Evolutionary conservation across 495 filamentous ascomycete species (phyloP).

Genomic region (Aspergillus kassunensis): DNA sequence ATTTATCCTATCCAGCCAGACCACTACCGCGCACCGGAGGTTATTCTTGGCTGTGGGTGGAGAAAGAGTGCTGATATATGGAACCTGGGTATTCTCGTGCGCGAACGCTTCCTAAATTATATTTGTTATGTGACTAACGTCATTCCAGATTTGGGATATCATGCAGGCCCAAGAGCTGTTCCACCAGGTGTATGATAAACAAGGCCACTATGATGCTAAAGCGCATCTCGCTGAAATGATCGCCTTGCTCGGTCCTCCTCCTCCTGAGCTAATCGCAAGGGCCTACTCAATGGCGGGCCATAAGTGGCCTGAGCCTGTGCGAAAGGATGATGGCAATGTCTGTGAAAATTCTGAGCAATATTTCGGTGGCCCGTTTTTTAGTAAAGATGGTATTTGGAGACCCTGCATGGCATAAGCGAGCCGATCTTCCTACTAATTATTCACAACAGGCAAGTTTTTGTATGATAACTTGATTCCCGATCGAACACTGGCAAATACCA

Average conservation of each 20-base stretch:
- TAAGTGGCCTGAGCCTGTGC: slow-evolving; percentile 18
- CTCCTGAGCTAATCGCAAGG: slow-evolving; percentile 28
- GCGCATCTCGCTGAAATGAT: slow-evolving; percentile 42
- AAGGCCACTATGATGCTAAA: slow-evolving; percentile 20
- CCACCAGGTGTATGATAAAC: slow-evolving; percentile 17
- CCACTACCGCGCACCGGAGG: slow-evolving; percentile 38
- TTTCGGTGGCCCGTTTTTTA: slow-evolving; percentile 24
- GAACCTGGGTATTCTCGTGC: slow-evolving; percentile 40
- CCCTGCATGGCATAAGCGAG: background rate
- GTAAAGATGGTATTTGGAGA: slow-evolving; percentile 12
- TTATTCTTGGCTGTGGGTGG: slow-evolving; percentile 37
- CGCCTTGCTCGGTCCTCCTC: slow-evolving; percentile 39
- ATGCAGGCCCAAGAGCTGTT: slow-evolving; percentile 42
- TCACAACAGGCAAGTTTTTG: slow-evolving; percentile 17
- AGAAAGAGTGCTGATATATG: slow-evolving; percentile 35
- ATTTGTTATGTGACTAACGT: slow-evolving; percentile 5
- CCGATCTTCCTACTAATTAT: background rate
- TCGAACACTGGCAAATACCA: slow-evolving; percentile 14
- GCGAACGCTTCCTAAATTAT: slow-evolving; percentile 1
- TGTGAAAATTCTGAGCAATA: slow-evolving; percentile 15
- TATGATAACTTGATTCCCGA: slow-evolving; percentile 19
- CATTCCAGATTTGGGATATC: slow-evolving; percentile 40
- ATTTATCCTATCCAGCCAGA: slow-evolving; percentile 32
- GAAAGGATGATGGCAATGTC: slow-evolving; percentile 9
- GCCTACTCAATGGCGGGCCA: slow-evolving; percentile 13